Base-by-base conservation (phyloP, 1,139 yeast genomes). In the Protomyces inundatus region DNA sequence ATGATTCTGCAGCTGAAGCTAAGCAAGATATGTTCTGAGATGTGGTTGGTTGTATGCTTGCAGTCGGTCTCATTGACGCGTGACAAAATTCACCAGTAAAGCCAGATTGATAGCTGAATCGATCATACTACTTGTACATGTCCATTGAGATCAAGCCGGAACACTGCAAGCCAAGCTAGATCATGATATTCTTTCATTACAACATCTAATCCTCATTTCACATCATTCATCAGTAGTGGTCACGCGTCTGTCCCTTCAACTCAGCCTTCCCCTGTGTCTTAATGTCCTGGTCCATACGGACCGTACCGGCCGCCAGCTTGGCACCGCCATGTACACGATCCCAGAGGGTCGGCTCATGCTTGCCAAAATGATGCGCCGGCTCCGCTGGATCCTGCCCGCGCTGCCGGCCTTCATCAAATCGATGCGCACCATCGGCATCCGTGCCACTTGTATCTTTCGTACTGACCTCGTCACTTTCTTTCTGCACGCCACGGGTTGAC, bases 241-340 rank as follows among this genome's bases (percentile, higher is more conserved):
- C 62, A 12, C 52, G 40, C 12, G 62, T 58, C 45, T 58, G 51
- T 16, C 62, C 62, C 6, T 58, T 34, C 16, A 58, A 58, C n/a
- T 58, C 62, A 32, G 62, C 62, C 36, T 53, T 32, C 7, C 56
- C 62, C 6, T 55, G 55, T 39, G 62, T 58, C 46, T 32, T 32
- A 23, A 58, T 58, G 23, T 58, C 62, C 53, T 58, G 62, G 45
- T 58, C 62, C 62, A 58, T 58, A 5, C 62, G 32, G 34, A 58
- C 46, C 39, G 53, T 52, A 1, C 62, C 62, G 12, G 55, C 62
- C 9, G 46, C 56, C 6, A 58, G 34, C 35, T 58, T 58, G 35
- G 16, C 30, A 33, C 52, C 62, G 10, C 62, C 62, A 52, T 58
- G 62, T 9, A 58, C 52, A 9, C 62, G 55, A 23, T 58, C 62